phyloP scores from a whole-genome alignment of 2,329 filamentous ascomycete genomes.

The Leptographium procerum region DNA sequence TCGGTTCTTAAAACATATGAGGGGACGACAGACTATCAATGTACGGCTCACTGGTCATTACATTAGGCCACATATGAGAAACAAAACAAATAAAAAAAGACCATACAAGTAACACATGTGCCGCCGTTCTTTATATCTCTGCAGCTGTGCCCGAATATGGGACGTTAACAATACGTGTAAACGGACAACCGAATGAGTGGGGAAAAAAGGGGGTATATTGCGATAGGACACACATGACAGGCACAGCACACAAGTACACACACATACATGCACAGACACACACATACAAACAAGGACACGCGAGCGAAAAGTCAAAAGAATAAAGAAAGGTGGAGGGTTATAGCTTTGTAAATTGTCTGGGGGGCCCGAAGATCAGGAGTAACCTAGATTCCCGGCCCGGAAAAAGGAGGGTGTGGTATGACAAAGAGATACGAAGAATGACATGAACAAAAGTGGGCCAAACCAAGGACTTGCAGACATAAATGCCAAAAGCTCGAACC shows the following conservation, averaged over 20 bases:
- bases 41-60: not conserved
- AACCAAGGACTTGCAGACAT: not conserved
- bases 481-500: not conserved
- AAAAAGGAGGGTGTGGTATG: slow-evolving; percentile 1
- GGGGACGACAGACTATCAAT: not conserved
- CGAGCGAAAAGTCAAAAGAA: too few relatives aligned
- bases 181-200: not conserved
- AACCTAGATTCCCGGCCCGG: too few relatives aligned
- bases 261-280: not conserved
- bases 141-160: not conserved
- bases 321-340: not conserved
- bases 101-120: not conserved
- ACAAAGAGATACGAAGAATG: not conserved
- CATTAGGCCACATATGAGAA: not conserved
- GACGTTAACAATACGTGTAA: too few relatives aligned
- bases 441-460: not conserved
- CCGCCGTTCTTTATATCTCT: not conserved
- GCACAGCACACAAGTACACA: not conserved
- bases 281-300: not conserved
- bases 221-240: not conserved
- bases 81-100: not conserved
- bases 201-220: slow-evolving; percentile 1
- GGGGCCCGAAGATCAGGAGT: not conserved
- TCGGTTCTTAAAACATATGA: not conserved
- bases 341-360: not conserved